These are phyloP conservation scores for Trematosphaeria pertusa DNA, from an alignment of 2,329 filamentous ascomycete genomes.

Conservation along the genomic window DNA sequence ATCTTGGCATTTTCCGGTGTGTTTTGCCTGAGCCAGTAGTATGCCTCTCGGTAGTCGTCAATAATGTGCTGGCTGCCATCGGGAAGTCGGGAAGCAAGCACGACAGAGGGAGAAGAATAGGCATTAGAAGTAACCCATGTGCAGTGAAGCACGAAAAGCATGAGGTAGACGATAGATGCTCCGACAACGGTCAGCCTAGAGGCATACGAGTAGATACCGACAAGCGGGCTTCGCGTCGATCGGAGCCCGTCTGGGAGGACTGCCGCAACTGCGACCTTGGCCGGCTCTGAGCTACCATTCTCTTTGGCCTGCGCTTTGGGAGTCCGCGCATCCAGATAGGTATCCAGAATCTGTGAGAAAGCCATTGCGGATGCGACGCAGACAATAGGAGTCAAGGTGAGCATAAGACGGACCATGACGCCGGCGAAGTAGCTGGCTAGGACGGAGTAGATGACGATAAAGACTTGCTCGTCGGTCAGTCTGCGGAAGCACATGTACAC, in stretches of 20 bases:
- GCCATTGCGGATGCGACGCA: slow-evolving; percentile 93
- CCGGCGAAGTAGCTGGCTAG: slow-evolving; percentile 97
- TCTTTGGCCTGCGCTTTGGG: slow-evolving; percentile 64
- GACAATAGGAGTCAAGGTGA: slow-evolving; percentile 94
- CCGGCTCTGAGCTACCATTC: slow-evolving; percentile 36
- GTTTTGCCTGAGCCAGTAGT: slow-evolving; percentile 99
- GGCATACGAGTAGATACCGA: slow-evolving; percentile 82
- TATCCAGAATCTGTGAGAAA: slow-evolving; percentile 85
- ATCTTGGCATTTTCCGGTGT: slow-evolving; percentile 94
- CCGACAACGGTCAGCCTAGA: slow-evolving; percentile 82
- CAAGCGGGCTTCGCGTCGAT: slow-evolving; percentile 72
- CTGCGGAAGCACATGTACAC: slow-evolving; percentile 98
- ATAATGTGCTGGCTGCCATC: slow-evolving; percentile 98
- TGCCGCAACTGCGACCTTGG: slow-evolving; percentile 58
- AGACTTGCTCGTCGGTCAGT: slow-evolving; percentile 94
- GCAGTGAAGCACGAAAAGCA: slow-evolving; percentile 96
- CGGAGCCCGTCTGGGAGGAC: slow-evolving; percentile 65
- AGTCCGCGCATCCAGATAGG: slow-evolving; percentile 73
- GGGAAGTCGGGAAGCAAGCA: slow-evolving; percentile 87
- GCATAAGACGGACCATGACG: slow-evolving; percentile 99
- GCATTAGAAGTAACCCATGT: slow-evolving; percentile 99
- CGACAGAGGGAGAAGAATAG: slow-evolving; percentile 97
- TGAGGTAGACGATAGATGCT: slow-evolving; percentile 77
- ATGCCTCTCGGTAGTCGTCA: slow-evolving; percentile 98
- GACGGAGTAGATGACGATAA: slow-evolving; percentile 95